Percentiles rank a stretch among this genome's conserved stretches.
phyloP scores from a whole-genome alignment of 495 filamentous ascomycete species.

The Daldinia concentrica region DNA sequence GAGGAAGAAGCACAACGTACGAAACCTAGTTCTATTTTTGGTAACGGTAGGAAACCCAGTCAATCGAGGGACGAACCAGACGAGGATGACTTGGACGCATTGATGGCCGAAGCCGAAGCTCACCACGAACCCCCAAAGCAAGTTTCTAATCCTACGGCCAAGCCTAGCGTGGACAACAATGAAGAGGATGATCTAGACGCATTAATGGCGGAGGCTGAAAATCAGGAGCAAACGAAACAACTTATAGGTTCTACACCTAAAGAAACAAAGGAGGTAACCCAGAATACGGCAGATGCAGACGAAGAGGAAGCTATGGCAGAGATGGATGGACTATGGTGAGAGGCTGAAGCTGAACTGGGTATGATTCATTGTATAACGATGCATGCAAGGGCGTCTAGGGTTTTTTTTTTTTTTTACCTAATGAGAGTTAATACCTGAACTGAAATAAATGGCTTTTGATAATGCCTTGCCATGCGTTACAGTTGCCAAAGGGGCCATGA shows the following conservation, averaged over 20 bases:
- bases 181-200: conserved; percentile 59
- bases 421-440: background rate
- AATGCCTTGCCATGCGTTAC: background rate
- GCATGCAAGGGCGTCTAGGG: conserved; percentile 9
- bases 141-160: conserved; percentile 13
- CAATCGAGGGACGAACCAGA: conserved; percentile 44
- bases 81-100: conserved; percentile 63
- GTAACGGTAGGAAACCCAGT: conserved; percentile 24
- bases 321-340: conserved; percentile 69
- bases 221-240: conserved; percentile 16
- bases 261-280: conserved; percentile 23
- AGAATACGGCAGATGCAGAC: conserved; percentile 54
- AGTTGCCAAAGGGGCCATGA: too few species aligned
- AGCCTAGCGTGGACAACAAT: conserved; percentile 34
- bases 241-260: conserved; percentile 13
- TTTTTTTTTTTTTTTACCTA: background rate
- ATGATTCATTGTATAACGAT: conserved; percentile 4
- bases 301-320: conserved; percentile 76
- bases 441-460: too few species aligned
- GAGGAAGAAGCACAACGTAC: conserved; percentile 52
- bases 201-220: conserved; percentile 58
- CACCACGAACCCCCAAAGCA: conserved; percentile 22
- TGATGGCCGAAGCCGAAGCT: conserved; percentile 60
- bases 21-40: conserved; percentile 48
- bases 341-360: background rate